Conservation (phyloP, 768 basidiomycete genomes). For the Lentinula guzmanii region DNA sequence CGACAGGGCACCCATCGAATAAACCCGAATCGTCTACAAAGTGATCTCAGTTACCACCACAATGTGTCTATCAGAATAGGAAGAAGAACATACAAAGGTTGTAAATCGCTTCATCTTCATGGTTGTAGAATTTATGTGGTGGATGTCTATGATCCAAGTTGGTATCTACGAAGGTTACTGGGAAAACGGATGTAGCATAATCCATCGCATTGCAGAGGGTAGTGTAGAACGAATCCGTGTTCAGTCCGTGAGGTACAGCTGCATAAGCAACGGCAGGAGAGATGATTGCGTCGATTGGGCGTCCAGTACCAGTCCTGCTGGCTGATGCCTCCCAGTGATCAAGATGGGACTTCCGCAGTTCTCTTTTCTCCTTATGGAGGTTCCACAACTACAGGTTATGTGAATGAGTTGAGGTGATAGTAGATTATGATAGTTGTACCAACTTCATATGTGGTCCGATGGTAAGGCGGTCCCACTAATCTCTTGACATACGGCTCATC, state of each 20-base stretch:
- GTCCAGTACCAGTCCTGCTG: conserved; percentile 51
- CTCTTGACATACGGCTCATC: not conserved
- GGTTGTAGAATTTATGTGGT: conserved; percentile 38
- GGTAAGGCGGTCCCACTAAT: conserved; percentile 15
- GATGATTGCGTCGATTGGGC: conserved; percentile 75
- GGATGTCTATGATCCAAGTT: conserved; percentile 41
- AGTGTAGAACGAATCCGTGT: conserved; percentile 45
- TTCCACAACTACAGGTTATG: conserved; percentile 45
- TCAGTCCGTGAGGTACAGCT: conserved; percentile 62
- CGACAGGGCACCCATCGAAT: conserved; percentile 54
- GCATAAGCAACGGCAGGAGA: conserved; percentile 53
- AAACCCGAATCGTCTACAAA: conserved; percentile 48
- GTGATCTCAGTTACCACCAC: not conserved
- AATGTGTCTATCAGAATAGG: too few species aligned
- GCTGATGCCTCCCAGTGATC: conserved; percentile 57
- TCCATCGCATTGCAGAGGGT: conserved; percentile 62
- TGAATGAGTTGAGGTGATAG: not conserved
- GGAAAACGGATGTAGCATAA: conserved; percentile 55
- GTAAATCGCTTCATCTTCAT: conserved; percentile 46
- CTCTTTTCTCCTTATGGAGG: conserved; percentile 42
- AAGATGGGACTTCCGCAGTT: conserved; percentile 51
- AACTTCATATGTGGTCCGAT: conserved; percentile 20
- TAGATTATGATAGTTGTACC: conserved; percentile 12
- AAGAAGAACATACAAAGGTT: conserved; percentile 36
- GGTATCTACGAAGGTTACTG: conserved; percentile 59